A percentile compares a stretch with the other conserved stretches of the same genome.
These are phyloP conservation scores for Tolypocladium pustulatum DNA, from an alignment of 2,329 filamentous ascomycete species.

Conservation along the genomic window DNA sequence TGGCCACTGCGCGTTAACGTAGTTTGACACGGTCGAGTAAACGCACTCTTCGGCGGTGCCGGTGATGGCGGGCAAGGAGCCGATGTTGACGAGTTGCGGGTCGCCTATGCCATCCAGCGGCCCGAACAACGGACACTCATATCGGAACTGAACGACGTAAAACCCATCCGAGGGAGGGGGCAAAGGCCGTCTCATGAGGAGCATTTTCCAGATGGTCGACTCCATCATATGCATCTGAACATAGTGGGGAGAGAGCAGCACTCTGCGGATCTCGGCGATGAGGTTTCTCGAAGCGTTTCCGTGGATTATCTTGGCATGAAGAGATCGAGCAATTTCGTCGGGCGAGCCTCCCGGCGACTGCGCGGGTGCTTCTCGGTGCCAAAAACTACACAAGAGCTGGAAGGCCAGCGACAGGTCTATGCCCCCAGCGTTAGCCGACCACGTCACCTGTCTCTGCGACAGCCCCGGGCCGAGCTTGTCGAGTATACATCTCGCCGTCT, in stretches of 20 bases:
- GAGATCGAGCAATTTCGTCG: slow-evolving; percentile 21
- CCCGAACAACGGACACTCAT: slow-evolving; percentile 21
- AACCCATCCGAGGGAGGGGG: slow-evolving; percentile 22
- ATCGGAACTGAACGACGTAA: slow-evolving; percentile 23
- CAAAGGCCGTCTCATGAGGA: slow-evolving; percentile 20
- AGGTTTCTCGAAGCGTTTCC: slow-evolving; percentile 18
- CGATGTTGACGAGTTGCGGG: slow-evolving; percentile 16
- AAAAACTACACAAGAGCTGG: slow-evolving; percentile 24
- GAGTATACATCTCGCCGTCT: slow-evolving; percentile 21
- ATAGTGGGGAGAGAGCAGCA: slow-evolving; percentile 22
- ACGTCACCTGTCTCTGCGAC: slow-evolving; percentile 18
- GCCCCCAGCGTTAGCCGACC: slow-evolving; percentile 19
- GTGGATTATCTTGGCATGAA: slow-evolving; percentile 17
- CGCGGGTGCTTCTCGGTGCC: slow-evolving; percentile 22
- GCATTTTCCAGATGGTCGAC: slow-evolving; percentile 24
- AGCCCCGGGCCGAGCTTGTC: slow-evolving; percentile 24
- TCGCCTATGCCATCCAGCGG: slow-evolving; percentile 17
- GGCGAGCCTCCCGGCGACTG: slow-evolving; percentile 21
- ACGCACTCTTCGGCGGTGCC: slow-evolving; percentile 22
- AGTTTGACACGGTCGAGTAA: slow-evolving; percentile 22
- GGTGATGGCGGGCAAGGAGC: slow-evolving; percentile 20
- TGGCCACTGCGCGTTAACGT: slow-evolving; percentile 20
- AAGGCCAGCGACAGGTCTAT: slow-evolving; percentile 23
- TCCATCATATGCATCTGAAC: slow-evolving; percentile 27
- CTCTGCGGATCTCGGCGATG: slow-evolving; percentile 16